These are phyloP conservation scores for Marasmius fiardii DNA, from an alignment of 1,284 basidiomycete species.

Conservation along the genomic window DNA sequence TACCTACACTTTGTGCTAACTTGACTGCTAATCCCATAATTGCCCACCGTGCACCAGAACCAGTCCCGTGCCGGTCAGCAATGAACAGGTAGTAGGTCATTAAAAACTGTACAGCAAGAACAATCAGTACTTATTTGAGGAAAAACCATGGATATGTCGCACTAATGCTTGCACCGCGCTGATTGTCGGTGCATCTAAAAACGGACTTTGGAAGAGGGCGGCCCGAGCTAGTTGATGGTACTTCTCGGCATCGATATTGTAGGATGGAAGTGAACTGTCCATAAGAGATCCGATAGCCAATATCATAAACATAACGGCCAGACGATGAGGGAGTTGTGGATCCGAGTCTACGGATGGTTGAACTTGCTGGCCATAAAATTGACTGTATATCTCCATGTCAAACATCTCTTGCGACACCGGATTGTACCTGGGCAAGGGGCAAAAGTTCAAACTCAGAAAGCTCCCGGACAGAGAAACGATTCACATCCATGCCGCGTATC, in stretches of 20 bases:
- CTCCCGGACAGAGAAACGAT: constrained; percentile 21
- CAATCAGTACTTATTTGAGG: constrained; percentile 15
- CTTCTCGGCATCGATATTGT: constrained; percentile 75
- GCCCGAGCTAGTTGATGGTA: constrained; percentile 74
- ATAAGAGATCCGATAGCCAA: constrained; percentile 72
- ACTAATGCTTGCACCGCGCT: constrained; percentile 70
- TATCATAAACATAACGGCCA: constrained; percentile 73
- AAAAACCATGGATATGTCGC: constrained; percentile 22
- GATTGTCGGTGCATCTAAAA: constrained; percentile 73
- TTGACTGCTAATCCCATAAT: constrained; percentile 78
- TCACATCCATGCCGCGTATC: constrained; percentile 76
- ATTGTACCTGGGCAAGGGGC: constrained; percentile 74
- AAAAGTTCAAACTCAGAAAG: constrained; percentile 14
- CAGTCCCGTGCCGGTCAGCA: constrained; percentile 67
- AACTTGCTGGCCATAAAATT: constrained; percentile 55
- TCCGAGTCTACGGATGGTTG: constrained; percentile 47
- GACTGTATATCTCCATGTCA: constrained; percentile 57
- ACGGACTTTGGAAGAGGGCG: constrained; percentile 64
- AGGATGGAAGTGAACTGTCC: constrained; percentile 59
- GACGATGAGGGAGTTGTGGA: constrained; percentile 57
- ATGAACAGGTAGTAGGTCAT: constrained; percentile 79
- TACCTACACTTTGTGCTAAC: constrained; percentile 71
- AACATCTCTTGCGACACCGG: constrained; percentile 65
- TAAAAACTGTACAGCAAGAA: constrained; percentile 46
- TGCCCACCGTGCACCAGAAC: constrained; percentile 71